Base-by-base conservation (phyloP, 495 filamentous ascomycete species). In the Penicillium soppii region DNA sequence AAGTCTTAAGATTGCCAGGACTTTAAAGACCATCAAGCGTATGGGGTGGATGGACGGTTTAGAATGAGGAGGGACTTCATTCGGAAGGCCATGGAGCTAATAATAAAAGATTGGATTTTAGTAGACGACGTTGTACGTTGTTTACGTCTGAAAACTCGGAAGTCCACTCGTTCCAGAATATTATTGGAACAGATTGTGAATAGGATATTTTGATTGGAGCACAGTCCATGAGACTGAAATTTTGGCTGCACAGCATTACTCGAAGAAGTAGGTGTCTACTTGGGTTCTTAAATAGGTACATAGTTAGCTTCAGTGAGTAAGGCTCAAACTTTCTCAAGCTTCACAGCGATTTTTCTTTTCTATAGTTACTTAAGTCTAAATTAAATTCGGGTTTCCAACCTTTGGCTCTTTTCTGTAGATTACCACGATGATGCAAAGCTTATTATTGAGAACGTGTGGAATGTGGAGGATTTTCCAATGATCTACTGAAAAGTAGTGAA, bases 401-500 rank as follows among this genome's bases (percentile, higher is more conserved):
- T n/a, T n/a, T n/a, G n/a, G n/a, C 27, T 16, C 4, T 2, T 16
- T 37, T 21, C 10, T 23, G 20, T 23, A 5, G 2, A n/a, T n/a
- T n/a, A n/a, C n/a, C 10, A 23, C 7, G 23, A n/a, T 46, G 44
- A 47, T 15, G 44, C 32, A 19, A 19, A 15, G n/a, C 7, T 15
- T 21, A 29, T 2, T 4, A 17, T 16, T 32, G 19, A n/a, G 17
- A 45, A 32, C 7, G 25, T 43, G 41, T 7, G 30, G 7, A 37
- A 36, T 36, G 44, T 47, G 44, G 44, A 47, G 44, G 43, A 45
- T 45, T 35, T 23, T 23, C 43, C 22, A 16, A 29, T 48, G 46
- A 49, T 41, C 47, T 16, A 29, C 47, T 10, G 12, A 2, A 16
- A 32, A 12, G n/a, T 26, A 29, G 38, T 17, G 15, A 39, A 21